Conservation (phyloP, 257 asterid species). For the Euphrasia confusa region DNA sequence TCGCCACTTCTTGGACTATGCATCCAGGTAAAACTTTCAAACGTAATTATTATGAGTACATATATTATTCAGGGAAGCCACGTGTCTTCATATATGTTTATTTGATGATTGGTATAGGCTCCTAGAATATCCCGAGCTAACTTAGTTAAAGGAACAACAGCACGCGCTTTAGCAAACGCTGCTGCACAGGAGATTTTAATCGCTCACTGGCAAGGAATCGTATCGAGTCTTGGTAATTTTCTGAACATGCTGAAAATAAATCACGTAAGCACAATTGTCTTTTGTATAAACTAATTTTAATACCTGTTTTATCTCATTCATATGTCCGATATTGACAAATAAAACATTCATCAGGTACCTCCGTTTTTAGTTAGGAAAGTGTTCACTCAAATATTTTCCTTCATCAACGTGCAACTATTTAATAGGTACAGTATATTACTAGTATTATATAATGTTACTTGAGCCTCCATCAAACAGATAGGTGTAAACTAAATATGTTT, state of each 20-base stretch:
- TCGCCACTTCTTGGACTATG: constrained; percentile 85
- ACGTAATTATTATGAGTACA: constrained; percentile 2
- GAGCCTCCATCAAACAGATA: constrained; percentile 9
- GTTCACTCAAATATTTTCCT: constrained; percentile 90
- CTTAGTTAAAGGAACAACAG: constrained; percentile 76
- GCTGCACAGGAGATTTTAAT: constrained; percentile 89
- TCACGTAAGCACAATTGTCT: constrained; percentile 46
- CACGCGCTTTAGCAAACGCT: constrained; percentile 81
- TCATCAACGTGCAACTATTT: constrained; percentile 91
- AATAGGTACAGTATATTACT: constrained; percentile 57
- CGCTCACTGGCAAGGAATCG: constrained; percentile 98
- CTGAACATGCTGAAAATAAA: constrained; percentile 62
- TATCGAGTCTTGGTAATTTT: constrained; percentile 61
- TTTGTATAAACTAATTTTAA: background rate
- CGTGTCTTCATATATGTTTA: constrained; percentile 7
- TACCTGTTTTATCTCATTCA: constrained; percentile 18
- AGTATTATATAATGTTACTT: background rate
- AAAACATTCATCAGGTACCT: constrained; percentile 67
- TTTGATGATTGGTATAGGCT: constrained; percentile 51
- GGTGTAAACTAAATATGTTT: constrained; percentile 17
- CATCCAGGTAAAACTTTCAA: constrained; percentile 61
- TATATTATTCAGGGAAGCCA: constrained; percentile 9
- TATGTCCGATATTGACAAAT: constrained; percentile 7
- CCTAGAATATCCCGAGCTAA: constrained; percentile 91
- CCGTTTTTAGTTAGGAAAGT: constrained; percentile 91